phyloP scores from a whole-genome alignment of 2,329 filamentous ascomycete genomes.

The Coleophoma eucalyptorum region DNA sequence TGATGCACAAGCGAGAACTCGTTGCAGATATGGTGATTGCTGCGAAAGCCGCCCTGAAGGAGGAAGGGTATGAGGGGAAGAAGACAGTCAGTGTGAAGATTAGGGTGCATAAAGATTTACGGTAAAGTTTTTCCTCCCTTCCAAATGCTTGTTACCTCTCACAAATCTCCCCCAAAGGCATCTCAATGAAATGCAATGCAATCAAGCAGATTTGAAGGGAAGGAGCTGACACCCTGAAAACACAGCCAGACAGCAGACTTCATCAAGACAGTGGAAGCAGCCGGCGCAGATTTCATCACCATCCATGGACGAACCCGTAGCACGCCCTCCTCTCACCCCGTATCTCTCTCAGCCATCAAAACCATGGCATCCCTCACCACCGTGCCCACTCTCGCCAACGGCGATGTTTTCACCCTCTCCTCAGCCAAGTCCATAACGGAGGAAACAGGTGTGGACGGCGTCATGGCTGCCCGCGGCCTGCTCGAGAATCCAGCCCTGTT shows the following conservation, averaged over 20 bases:
- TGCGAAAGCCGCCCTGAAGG: constrained; percentile 46
- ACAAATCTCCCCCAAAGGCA: too few species aligned
- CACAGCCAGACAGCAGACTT: constrained; percentile 48
- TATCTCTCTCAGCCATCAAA: not conserved
- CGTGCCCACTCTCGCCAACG: constrained; percentile 64
- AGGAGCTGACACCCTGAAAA: too few species aligned
- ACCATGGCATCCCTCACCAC: constrained; percentile 37
- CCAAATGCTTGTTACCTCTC: too few species aligned
- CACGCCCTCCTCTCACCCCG: constrained; percentile 50
- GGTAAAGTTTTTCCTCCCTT: constrained; percentile 17
- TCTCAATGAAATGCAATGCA: too few species aligned
- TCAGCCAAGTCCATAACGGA: constrained; percentile 29
- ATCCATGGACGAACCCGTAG: constrained; percentile 63
- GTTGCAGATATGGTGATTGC: constrained; percentile 63
- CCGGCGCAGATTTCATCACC: constrained; percentile 62
- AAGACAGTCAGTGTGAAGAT: constrained; percentile 66
- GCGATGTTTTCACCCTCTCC: constrained; percentile 59
- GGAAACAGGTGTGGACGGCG: constrained; percentile 45
- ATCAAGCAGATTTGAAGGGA: too few species aligned
- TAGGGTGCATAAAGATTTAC: constrained; percentile 60
- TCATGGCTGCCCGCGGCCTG: constrained; percentile 68
- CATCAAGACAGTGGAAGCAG: constrained; percentile 56
- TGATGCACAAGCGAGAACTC: constrained; percentile 62
- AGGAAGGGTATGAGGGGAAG: constrained; percentile 48
- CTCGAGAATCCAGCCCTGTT: constrained; percentile 66